Evolutionary conservation across 495 filamentous ascomycete species (phyloP).

Genomic region (Penicillium macrosclerotiorum): DNA sequence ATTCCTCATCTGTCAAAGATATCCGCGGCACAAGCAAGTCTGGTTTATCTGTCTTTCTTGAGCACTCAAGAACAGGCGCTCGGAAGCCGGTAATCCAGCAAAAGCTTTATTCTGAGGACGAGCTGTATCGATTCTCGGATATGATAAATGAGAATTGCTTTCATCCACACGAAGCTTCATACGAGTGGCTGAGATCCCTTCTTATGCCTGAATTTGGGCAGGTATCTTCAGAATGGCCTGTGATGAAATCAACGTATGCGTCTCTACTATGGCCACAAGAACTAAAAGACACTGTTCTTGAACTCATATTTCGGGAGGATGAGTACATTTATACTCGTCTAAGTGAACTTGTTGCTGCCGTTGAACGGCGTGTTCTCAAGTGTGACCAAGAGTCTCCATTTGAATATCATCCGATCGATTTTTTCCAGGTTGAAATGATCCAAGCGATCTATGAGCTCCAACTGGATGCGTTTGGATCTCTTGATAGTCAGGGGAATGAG

Average conservation of each 20-base stretch:
- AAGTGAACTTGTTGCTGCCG: conserved; percentile 38
- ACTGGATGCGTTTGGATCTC: conserved; percentile 75
- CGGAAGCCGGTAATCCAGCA: conserved; percentile 50
- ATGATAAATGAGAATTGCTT: conserved; percentile 54
- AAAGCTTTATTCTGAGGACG: conserved; percentile 54
- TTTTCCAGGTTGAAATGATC: conserved; percentile 52
- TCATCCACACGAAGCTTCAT: conserved; percentile 60
- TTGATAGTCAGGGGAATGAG: conserved; percentile 71
- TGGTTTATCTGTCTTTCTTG: conserved; percentile 72
- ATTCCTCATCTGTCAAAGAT: conserved; percentile 45
- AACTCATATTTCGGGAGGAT: conserved; percentile 65
- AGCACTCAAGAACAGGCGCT: conserved; percentile 66
- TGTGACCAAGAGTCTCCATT: conserved; percentile 14
- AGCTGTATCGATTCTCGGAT: conserved; percentile 55
- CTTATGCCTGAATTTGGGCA: conserved; percentile 41
- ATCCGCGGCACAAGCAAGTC: conserved; percentile 49
- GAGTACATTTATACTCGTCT: conserved; percentile 62
- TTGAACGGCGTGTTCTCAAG: conserved; percentile 35
- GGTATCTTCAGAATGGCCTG: conserved; percentile 20
- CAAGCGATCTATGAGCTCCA: conserved; percentile 87
- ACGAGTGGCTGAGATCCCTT: conserved; percentile 63
- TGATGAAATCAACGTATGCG: conserved; percentile 55
- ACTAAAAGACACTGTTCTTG: conserved; percentile 68
- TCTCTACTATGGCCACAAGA: conserved; percentile 65
- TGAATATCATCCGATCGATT: conserved; percentile 26